These are phyloP conservation scores for Antitrichia curtipendula DNA, from an alignment of 225 moss, liverwort and hornwort genomes.

Conservation along the genomic window DNA sequence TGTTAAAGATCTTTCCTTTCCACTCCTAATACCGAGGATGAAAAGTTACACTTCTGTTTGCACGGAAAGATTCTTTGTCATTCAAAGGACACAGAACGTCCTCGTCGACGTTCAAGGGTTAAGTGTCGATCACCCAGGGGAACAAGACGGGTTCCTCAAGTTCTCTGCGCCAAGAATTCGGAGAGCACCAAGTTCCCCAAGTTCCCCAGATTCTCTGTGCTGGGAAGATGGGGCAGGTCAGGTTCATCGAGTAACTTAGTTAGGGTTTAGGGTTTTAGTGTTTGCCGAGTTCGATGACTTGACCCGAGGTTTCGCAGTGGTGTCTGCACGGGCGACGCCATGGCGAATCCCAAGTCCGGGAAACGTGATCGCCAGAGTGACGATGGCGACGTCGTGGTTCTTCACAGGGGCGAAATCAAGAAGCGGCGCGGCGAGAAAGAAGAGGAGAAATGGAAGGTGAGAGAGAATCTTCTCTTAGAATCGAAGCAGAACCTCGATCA, in stretches of 20 bases:
- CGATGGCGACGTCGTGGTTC: neutral
- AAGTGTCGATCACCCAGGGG: neutral
- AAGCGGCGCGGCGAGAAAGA: conserved; percentile 10
- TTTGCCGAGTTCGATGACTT: neutral
- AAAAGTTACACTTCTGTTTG: too few relatives aligned
- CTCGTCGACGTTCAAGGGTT: too few relatives aligned
- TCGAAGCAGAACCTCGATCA: neutral
- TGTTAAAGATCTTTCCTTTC: too few relatives aligned
- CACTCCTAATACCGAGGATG: too few relatives aligned
- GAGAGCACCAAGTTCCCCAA: neutral
- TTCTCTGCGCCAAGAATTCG: neutral
- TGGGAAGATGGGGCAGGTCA: neutral
- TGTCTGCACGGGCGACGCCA: neutral
- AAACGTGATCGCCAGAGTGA: neutral
- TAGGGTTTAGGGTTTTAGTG: neutral
- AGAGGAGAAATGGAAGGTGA: conserved; percentile 25
- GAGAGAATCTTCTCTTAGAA: neutral
- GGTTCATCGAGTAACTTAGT: neutral
- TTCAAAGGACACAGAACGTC: too few relatives aligned
- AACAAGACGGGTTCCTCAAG: neutral
- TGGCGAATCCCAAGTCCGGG: neutral
- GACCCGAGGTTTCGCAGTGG: neutral
- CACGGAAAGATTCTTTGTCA: too few relatives aligned
- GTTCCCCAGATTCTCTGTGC: neutral
- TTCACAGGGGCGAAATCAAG: neutral